These are phyloP conservation scores for Aspergillus tamarii DNA, from an alignment of 2,329 filamentous ascomycete genomes.

Conservation along the genomic window DNA sequence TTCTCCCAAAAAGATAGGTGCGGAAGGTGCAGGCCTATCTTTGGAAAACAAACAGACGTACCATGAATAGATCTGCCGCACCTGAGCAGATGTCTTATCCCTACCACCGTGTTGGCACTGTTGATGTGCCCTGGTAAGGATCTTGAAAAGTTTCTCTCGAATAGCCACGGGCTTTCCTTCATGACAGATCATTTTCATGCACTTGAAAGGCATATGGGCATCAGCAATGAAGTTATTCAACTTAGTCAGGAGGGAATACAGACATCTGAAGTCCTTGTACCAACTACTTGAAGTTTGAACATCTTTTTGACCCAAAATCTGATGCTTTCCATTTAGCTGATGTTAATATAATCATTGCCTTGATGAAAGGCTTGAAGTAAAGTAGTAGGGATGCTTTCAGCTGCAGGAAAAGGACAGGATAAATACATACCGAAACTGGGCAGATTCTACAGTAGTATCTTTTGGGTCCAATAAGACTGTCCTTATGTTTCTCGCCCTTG, in stretches of 20 bases:
- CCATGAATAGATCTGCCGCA: constrained; percentile 55
- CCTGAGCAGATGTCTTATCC: constrained; percentile 57
- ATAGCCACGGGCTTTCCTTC: constrained; percentile 58
- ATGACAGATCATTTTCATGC: constrained; percentile 51
- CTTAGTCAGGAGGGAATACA: constrained; percentile 19
- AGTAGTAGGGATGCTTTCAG: not conserved
- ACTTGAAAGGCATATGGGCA: constrained; percentile 26
- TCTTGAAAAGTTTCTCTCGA: constrained; percentile 55
- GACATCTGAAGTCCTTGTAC: constrained; percentile 43
- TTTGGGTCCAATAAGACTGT: constrained; percentile 53
- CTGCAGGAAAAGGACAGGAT: not conserved
- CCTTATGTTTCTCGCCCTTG: constrained; percentile 51
- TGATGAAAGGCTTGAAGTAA: not conserved
- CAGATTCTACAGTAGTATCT: constrained; percentile 54
- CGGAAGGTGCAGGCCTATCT: not conserved
- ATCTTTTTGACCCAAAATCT: constrained; percentile 60
- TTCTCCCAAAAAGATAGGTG: not conserved
- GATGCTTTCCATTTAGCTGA: constrained; percentile 4
- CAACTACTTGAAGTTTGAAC: constrained; percentile 51
- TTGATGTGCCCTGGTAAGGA: constrained; percentile 53
- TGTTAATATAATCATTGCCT: not conserved
- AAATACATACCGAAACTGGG: constrained; percentile 51
- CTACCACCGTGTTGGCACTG: constrained; percentile 56
- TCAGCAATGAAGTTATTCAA: constrained; percentile 9
- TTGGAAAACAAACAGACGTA: constrained; percentile 26